Base-by-base conservation (phyloP, 1,284 basidiomycete genomes). In the Puccinia hordei region DNA sequence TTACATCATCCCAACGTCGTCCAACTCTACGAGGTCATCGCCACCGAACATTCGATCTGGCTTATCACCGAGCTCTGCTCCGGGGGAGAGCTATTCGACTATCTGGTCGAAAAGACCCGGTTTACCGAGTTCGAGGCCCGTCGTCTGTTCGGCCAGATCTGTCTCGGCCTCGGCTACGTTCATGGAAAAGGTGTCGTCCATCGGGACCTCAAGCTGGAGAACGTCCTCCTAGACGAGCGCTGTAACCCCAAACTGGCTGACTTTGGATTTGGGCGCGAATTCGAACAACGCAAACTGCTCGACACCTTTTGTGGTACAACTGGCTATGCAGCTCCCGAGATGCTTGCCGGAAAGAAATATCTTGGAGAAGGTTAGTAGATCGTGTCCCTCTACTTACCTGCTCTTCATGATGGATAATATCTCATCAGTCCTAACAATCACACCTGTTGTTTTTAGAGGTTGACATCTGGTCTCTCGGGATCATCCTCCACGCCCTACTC, bases 401-500 rank as follows among this genome's bases (percentile, higher is more conserved):
- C 30, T 53, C 27, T 44, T 53, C 51, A 94, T 98, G 85, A 91
- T 99, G 85, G n/a, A 19, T n/a, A 8, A 59, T 87, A 99, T 24
- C 96, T 96, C 0, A 98, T 98, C 84, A 96, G 98, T 84, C 90
- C 91, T 89, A 98, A 19, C 88, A 38, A 6, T 35, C 24, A 59
- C 87, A 98, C n/a, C 96, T 96, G 0, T 98, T 98, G 84, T 96
- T 98, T 84, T 90, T 91, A 1, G 89, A 90, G 24, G 91, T 94
- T 55, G 97, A 99, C 86, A 94, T 98, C 85, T 99, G 97, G 97
- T 97, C 94, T 49, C 98, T 96, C 85, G 97, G 97, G 80, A 91
- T 99, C 85, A 97, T 98, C 83, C 89, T 99, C 73, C 95, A 92
- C 84, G 95, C 94, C 19, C 88, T 99, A 19, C 89, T 99, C 35